Percentiles rank a stretch among this genome's conserved stretches.
Conservation (phyloP, 352 stramenopile genomes). For the Globisporangium canariense region DNA sequence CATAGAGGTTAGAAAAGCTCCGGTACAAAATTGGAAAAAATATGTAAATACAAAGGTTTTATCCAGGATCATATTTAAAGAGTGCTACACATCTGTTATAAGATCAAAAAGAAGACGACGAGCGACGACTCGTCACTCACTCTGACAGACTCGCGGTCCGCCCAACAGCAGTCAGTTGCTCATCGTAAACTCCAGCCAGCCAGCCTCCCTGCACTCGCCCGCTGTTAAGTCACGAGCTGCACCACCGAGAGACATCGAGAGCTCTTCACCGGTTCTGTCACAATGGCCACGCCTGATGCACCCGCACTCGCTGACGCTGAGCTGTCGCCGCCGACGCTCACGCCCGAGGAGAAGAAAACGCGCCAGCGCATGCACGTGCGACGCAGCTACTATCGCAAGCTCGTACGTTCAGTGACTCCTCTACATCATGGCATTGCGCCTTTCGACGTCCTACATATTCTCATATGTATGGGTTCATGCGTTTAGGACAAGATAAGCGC, state of each 20-base stretch:
- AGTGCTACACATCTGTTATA: background rate
- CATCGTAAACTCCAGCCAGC: too few species aligned
- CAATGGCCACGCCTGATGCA: background rate
- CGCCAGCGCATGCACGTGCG: conserved; percentile 59
- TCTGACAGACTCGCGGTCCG: too few species aligned
- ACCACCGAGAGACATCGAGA: background rate
- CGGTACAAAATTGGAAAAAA: background rate
- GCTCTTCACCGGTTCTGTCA: too few species aligned
- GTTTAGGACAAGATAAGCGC: conserved; percentile 31
- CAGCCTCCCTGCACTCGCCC: too few species aligned
- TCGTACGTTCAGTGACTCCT: conserved; percentile 14
- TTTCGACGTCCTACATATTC: too few species aligned
- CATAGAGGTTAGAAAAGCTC: too few species aligned
- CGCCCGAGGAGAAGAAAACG: conserved; percentile 41
- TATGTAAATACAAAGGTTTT: background rate
- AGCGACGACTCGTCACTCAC: background rate
- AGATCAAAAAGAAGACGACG: background rate
- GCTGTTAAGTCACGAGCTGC: background rate
- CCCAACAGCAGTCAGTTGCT: too few species aligned
- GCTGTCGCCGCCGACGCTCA: conserved; percentile 15
- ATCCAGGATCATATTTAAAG: background rate
- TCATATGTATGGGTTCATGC: too few species aligned
- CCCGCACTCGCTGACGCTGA: background rate
- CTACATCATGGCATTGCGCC: too few species aligned
- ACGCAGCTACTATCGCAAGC: conserved; percentile 44